Base-by-base conservation (phyloP, 1,139 yeast species). In the Debaryomycetaceae sp. region DNA sequence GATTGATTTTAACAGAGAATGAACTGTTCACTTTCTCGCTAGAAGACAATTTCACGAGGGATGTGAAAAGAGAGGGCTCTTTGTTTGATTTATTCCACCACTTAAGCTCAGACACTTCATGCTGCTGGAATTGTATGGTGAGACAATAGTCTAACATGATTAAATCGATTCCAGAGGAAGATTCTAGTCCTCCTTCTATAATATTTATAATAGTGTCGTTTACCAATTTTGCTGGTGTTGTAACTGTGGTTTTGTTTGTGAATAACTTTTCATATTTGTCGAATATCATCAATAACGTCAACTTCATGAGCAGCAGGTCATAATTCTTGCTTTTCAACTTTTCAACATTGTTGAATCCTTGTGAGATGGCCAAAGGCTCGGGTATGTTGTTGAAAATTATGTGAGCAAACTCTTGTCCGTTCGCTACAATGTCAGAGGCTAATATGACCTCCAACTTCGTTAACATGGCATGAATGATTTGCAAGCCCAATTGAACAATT, bases 41-140 rank as follows among this genome's bases (percentile, higher is more conserved):
- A 6, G 69, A 63, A 2, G 77, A 66, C 36, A 86, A 65, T 50
- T 78, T 75, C 38, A 85, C 54, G 45, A 87, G 65, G 11, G 79
- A 76, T 0, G 87, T 77, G 56, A 86, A 85, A 44, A 84, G 68
- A 0, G 89, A 80, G 47, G 70, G 67, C 2, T 60, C 56, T 4
- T 65, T 66, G 4, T 72, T 63, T 24, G 73, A 62, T 49, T 76
- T 81, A 77, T 87, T 84, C 91, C 93, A 87, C 74, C 85, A 84
- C 45, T 69, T 69, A 40, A 70, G 57, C 35, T 68, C 73, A 44
- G 65, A 69, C 36, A 63, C 69, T 46, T 56, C 54, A 42, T 57
- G 72, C 44, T 62, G 54, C 51, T 66, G 66, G 27, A 76, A 59
- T 44, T 79, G 74, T 34, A 72, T 68, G 5, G 69, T 55, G 34